Percentiles rank a stretch among this genome's conserved stretches.
These are phyloP conservation scores for Arthroderma uncinatum DNA, from an alignment of 2,329 filamentous ascomycete species.

Conservation along the genomic window DNA sequence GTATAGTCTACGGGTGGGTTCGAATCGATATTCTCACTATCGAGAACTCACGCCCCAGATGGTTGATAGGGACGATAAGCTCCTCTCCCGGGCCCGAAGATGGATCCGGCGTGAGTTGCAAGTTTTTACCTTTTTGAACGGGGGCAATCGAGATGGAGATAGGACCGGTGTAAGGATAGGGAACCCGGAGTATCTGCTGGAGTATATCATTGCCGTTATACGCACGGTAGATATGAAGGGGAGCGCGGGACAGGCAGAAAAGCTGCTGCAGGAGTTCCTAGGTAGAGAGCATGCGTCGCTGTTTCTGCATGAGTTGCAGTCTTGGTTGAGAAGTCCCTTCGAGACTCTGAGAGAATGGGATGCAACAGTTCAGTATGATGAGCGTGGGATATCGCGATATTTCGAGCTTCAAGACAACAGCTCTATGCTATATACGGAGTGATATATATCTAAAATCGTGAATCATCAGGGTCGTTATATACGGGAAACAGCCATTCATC, in stretches of 20 bases:
- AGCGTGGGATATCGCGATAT: neutral
- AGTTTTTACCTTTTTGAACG: conserved; percentile 56
- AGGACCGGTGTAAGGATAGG: conserved; percentile 30
- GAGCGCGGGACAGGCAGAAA: conserved; percentile 65
- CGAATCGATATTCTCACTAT: conserved; percentile 67
- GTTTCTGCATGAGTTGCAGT: conserved; percentile 74
- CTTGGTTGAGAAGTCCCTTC: conserved; percentile 74
- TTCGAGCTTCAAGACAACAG: neutral
- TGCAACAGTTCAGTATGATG: conserved; percentile 58
- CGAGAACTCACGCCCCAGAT: conserved; percentile 57
- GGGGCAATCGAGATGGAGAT: neutral
- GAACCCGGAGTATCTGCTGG: conserved; percentile 73
- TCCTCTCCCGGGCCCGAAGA: conserved; percentile 64
- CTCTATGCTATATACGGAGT: neutral
- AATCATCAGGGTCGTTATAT: conserved; percentile 1
- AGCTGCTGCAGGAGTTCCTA: conserved; percentile 66
- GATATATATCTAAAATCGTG: neutral
- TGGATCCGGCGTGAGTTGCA: conserved; percentile 77
- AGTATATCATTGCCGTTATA: conserved; percentile 74
- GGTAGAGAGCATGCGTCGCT: conserved; percentile 61
- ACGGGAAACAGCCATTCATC: conserved; percentile 15
- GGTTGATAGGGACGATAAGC: conserved; percentile 52
- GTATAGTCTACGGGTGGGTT: conserved; percentile 72
- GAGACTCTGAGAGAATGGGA: conserved; percentile 67
- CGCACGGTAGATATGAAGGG: conserved; percentile 73